Evolutionary conservation across 1,284 basidiomycete genomes (phyloP).

Genomic region (Inonotus obliquus): DNA sequence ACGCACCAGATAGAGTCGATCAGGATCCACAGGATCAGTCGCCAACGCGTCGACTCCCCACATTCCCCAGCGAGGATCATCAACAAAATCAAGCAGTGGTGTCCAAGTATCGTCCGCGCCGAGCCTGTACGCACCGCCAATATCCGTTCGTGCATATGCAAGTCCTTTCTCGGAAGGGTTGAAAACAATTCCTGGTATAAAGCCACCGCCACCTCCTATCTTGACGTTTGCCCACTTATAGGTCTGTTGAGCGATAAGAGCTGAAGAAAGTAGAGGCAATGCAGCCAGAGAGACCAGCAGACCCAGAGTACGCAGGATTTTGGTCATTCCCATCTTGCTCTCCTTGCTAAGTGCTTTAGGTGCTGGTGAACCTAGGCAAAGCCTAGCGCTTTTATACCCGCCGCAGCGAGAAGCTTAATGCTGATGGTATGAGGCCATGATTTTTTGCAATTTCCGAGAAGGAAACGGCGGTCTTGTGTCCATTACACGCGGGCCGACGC

Average conservation of each 20-base stretch:
- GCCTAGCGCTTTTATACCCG: background rate
- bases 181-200: conserved; percentile 55
- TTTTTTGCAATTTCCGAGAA: background rate
- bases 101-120: conserved; percentile 59
- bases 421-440: background rate
- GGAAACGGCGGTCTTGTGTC: background rate
- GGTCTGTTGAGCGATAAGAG: conserved; percentile 40
- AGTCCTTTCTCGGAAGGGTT: conserved; percentile 52
- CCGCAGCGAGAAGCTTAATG: background rate
- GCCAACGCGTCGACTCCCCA: conserved; percentile 65
- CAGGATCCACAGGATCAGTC: conserved; percentile 54
- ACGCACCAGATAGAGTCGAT: conserved; percentile 47
- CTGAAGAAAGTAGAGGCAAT: conserved; percentile 1
- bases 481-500: background rate
- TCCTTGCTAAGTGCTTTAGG: background rate
- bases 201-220: conserved; percentile 48
- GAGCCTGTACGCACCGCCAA: conserved; percentile 59
- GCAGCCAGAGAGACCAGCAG: background rate
- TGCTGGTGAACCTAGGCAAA: background rate
- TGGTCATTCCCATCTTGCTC: background rate
- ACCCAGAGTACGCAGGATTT: background rate
- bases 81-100: conserved; percentile 54
- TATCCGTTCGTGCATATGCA: conserved; percentile 64
- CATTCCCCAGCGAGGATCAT: conserved; percentile 53
- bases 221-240: conserved; percentile 65